Evolutionary conservation across 2,329 filamentous ascomycete genomes (phyloP).

Genomic region (Ophiostoma quercus): DNA sequence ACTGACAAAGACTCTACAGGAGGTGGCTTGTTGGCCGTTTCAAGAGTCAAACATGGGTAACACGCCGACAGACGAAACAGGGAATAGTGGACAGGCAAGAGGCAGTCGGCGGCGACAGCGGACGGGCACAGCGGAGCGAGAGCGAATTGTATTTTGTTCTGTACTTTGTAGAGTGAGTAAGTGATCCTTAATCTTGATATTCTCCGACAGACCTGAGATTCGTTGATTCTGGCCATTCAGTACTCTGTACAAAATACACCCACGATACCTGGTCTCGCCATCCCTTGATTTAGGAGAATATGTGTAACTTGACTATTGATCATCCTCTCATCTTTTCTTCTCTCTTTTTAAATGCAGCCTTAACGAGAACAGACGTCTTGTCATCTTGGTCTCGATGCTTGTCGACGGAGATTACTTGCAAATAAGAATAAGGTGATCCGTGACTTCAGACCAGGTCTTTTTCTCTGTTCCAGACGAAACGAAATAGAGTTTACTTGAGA

Average conservation of each 20-base stretch:
- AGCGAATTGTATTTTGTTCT: not conserved
- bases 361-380: too few species aligned
- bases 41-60: conserved; percentile 1
- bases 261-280: too few species aligned
- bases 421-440: too few species aligned
- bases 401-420: too few species aligned
- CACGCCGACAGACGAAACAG: not conserved
- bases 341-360: too few species aligned
- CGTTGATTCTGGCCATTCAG: not conserved
- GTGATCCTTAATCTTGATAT: not conserved
- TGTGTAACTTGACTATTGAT: too few species aligned
- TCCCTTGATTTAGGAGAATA: not conserved
- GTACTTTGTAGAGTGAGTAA: not conserved
- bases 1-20: not conserved
- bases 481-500: not conserved
- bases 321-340: too few species aligned
- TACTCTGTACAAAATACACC: too few species aligned
- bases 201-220: not conserved
- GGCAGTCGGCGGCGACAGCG: too few species aligned
- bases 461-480: not conserved
- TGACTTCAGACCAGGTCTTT: not conserved
- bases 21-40: conserved; percentile 3
- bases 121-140: not conserved
- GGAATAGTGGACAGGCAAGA: not conserved
- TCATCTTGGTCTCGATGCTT: too few species aligned